These are phyloP conservation scores for Penicillium brevicompactum DNA, from an alignment of 2,329 filamentous ascomycete species.

Conservation along the genomic window DNA sequence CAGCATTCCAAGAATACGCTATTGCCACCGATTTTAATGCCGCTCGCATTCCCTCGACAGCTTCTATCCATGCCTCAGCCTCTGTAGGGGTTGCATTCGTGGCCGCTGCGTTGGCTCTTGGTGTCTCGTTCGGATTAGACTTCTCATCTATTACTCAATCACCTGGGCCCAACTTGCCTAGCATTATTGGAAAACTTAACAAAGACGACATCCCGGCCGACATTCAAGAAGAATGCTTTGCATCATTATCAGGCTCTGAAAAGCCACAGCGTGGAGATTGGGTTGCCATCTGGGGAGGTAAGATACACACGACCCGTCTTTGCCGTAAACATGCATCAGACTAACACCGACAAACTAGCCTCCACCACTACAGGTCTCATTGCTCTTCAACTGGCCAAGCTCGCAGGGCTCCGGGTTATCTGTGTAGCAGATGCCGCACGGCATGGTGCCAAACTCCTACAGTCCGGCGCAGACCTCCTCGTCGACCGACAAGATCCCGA, in stretches of 20 bases:
- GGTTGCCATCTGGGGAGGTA: slow-evolving; percentile 73
- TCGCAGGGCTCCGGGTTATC: slow-evolving; percentile 66
- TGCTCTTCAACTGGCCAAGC: slow-evolving; percentile 67
- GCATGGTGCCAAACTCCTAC: slow-evolving; percentile 62
- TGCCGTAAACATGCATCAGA: background rate
- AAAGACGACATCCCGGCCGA: slow-evolving; percentile 59
- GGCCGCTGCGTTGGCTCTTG: slow-evolving; percentile 66
- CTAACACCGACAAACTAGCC: slow-evolving; percentile 35
- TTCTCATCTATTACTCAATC: slow-evolving; percentile 50
- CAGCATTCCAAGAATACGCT: slow-evolving; percentile 71
- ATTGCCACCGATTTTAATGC: slow-evolving; percentile 67
- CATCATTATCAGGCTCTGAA: slow-evolving; percentile 55
- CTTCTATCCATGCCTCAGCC: slow-evolving; percentile 59
- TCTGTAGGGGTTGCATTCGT: slow-evolving; percentile 72
- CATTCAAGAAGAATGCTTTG: slow-evolving; percentile 64
- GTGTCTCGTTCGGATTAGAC: slow-evolving; percentile 70
- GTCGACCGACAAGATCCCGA: slow-evolving; percentile 68
- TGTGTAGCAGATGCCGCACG: slow-evolving; percentile 68
- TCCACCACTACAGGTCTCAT: slow-evolving; percentile 72
- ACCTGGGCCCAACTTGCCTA: slow-evolving; percentile 61
- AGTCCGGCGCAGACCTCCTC: slow-evolving; percentile 62
- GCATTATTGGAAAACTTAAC: slow-evolving; percentile 52
- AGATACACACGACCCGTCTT: slow-evolving; percentile 18
- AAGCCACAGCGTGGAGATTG: slow-evolving; percentile 65
- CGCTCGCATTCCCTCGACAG: slow-evolving; percentile 59